These are phyloP conservation scores for Dillenia suffruticosa DNA, from an alignment of 164 flowering plant genomes.

Conservation along the genomic window DNA sequence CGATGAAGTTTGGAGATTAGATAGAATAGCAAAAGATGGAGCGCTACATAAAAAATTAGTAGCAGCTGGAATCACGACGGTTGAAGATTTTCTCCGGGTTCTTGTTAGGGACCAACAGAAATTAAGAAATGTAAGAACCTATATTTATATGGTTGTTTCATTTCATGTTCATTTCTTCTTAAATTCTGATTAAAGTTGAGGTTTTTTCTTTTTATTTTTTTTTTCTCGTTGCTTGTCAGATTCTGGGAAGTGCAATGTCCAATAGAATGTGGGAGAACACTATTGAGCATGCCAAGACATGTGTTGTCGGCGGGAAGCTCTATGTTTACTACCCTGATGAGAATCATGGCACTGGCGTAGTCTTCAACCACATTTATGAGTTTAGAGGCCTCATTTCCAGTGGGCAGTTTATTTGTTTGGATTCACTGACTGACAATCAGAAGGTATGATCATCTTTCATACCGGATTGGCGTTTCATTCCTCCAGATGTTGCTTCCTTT, in stretches of 20 bases:
- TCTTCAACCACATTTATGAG: slow-evolving; percentile 55
- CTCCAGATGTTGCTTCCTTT: too few relatives aligned
- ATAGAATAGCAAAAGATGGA: slow-evolving; percentile 64
- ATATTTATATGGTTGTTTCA: background rate
- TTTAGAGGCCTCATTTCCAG: slow-evolving; percentile 47
- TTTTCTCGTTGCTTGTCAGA: slow-evolving; percentile 16
- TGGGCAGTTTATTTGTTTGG: slow-evolving; percentile 45
- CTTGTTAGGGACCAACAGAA: slow-evolving; percentile 49
- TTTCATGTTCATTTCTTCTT: background rate
- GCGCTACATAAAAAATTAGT: slow-evolving; percentile 50
- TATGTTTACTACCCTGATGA: slow-evolving; percentile 45
- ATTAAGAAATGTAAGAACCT: slow-evolving; percentile 40
- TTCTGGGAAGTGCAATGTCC: slow-evolving; percentile 64
- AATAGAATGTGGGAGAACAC: slow-evolving; percentile 70
- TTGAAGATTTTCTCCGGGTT: slow-evolving; percentile 55
- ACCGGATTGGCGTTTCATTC: background rate
- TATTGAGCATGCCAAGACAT: slow-evolving; percentile 62
- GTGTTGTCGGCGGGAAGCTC: slow-evolving; percentile 49
- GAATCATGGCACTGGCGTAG: slow-evolving; percentile 31
- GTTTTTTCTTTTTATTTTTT: background rate
- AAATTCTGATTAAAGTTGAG: background rate
- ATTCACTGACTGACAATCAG: slow-evolving; percentile 39
- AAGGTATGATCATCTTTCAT: slow-evolving; percentile 32
- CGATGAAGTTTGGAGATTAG: slow-evolving; percentile 70
- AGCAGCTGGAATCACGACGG: slow-evolving; percentile 38